Percentiles rank a stretch among this genome's conserved stretches.
These are phyloP conservation scores for Thymus quinquecostatus DNA, from an alignment of 257 asterid species.

Conservation along the genomic window DNA sequence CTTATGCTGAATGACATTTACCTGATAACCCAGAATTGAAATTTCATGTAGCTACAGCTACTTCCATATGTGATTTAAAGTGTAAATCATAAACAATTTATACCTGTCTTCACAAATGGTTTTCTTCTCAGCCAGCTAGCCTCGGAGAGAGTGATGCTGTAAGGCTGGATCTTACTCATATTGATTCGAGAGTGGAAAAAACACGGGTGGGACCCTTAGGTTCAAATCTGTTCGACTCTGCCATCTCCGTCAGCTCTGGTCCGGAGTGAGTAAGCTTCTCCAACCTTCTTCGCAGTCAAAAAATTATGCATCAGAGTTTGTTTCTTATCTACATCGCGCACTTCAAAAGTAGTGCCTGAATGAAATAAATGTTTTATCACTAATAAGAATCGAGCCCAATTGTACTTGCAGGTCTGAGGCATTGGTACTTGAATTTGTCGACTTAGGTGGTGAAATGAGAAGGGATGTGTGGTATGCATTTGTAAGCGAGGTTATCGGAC, in stretches of 20 bases:
- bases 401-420: constrained; percentile 52
- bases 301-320: background rate
- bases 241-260: constrained; percentile 73
- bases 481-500: constrained; percentile 65
- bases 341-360: background rate
- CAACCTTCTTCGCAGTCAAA: constrained; percentile 39
- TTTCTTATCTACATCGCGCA: constrained; percentile 13
- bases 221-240: constrained; percentile 90
- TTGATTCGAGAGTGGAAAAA: constrained; percentile 59
- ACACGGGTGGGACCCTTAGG: constrained; percentile 94
- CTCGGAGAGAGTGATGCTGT: constrained; percentile 55
- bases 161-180: constrained; percentile 79
- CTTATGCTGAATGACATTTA: background rate
- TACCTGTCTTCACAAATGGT: constrained; percentile 21
- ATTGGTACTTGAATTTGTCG: constrained; percentile 85
- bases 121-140: constrained; percentile 60
- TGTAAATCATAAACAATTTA: background rate
- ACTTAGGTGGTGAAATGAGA: constrained; percentile 91
- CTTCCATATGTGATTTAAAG: constrained; percentile 1
- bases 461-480: constrained; percentile 95
- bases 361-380: background rate
- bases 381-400: background rate
- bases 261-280: constrained; percentile 98
- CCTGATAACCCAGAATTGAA: constrained; percentile 1
- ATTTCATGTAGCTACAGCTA: background rate